phyloP scores from a whole-genome alignment of 208 protist genomes.

The Zelonia costaricensis region DNA sequence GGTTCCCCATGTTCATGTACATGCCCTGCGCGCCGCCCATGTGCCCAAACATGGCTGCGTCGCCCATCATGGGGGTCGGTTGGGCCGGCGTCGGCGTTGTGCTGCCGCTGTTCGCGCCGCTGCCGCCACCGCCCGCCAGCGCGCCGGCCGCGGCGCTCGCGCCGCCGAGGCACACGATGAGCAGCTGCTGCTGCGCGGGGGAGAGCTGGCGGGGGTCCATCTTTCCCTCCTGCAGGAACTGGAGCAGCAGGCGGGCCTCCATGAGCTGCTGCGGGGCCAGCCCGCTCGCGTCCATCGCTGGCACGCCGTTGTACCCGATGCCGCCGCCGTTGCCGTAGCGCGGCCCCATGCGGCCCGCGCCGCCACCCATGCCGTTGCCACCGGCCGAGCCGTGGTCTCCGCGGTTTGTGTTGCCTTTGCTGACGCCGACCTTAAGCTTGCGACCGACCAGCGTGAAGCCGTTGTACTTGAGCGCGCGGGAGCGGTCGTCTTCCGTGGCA shows the following conservation, averaged over 20 bases:
- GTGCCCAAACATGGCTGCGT: background rate
- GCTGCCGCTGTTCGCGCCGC: background rate
- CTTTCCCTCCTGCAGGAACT: slow-evolving; percentile 69
- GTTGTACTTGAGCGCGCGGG: slow-evolving; percentile 85
- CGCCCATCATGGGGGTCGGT: slow-evolving; percentile 2
- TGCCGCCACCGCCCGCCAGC: background rate
- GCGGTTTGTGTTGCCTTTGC: slow-evolving; percentile 75
- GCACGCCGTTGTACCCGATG: no score
- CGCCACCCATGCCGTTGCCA: slow-evolving; percentile 18
- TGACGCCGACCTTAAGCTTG: slow-evolving; percentile 83
- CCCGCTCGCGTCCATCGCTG: slow-evolving; percentile 10
- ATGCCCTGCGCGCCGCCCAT: slow-evolving; percentile 3
- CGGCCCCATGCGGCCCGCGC: slow-evolving; percentile 2
- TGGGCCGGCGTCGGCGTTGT: background rate
- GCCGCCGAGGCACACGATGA: slow-evolving; percentile 13
- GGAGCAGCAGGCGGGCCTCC: slow-evolving; percentile 58
- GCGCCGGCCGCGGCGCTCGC: background rate
- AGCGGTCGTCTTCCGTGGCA: slow-evolving; percentile 72
- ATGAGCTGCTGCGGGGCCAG: slow-evolving; percentile 51
- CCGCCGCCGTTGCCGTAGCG: background rate
- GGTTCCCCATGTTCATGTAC: background rate
- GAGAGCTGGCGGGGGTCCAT: slow-evolving; percentile 70
- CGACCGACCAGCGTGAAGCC: slow-evolving; percentile 76
- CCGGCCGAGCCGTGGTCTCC: slow-evolving; percentile 26
- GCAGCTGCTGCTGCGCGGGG: slow-evolving; percentile 51